A percentile compares a stretch with the other conserved stretches of the same genome.
Evolutionary conservation across 352 stramenopile genomes (phyloP).

Genomic region (Plasmopara muralis): DNA sequence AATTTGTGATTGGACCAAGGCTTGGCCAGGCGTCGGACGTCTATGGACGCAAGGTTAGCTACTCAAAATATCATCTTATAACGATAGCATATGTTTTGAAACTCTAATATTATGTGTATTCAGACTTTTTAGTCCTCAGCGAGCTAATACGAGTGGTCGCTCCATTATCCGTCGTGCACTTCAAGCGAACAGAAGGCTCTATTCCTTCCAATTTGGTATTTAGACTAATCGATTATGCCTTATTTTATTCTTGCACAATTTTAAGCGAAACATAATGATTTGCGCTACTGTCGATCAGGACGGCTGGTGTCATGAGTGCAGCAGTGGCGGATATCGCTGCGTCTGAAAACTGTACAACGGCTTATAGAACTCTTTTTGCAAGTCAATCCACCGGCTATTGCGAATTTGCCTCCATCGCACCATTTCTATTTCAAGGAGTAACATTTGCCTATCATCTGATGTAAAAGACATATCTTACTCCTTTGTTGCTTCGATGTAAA

Average conservation of each 20-base stretch:
- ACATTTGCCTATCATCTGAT: too few relatives aligned
- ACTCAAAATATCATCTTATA: too few relatives aligned
- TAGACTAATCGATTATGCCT: constrained; percentile 49
- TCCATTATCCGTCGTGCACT: constrained; percentile 67
- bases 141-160: constrained; percentile 49
- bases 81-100: too few relatives aligned
- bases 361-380: constrained; percentile 47
- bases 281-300: constrained; percentile 16
- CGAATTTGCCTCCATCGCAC: constrained; percentile 47
- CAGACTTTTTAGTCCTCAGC: constrained; percentile 32
- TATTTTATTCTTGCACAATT: too few relatives aligned
- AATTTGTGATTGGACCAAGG: too few relatives aligned
- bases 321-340: constrained; percentile 57
- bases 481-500: constrained; percentile 14
- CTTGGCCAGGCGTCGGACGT: too few relatives aligned
- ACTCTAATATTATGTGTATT: too few relatives aligned
- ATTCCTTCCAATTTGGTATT: constrained; percentile 12
- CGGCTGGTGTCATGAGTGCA: constrained; percentile 54
- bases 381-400: too few relatives aligned
- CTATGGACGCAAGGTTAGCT: too few relatives aligned
- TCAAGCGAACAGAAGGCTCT: constrained; percentile 6
- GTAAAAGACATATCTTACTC: too few relatives aligned
- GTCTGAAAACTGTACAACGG: constrained; percentile 40
- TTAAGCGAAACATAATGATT: too few relatives aligned
- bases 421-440: constrained; percentile 49